phyloP scores from a whole-genome alignment of 495 filamentous ascomycete species.

The Talaromyces ruber region DNA sequence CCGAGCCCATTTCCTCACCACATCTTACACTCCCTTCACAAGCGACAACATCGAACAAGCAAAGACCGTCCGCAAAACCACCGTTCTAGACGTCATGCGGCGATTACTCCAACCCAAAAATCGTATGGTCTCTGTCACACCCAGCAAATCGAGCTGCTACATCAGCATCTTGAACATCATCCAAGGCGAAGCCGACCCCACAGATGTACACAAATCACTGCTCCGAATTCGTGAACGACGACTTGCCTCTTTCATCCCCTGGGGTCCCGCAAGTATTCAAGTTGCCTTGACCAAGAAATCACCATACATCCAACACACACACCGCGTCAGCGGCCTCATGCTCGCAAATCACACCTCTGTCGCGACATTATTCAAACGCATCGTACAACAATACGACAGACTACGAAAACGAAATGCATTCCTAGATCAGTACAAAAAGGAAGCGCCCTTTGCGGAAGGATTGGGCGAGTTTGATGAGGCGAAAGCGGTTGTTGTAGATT shows the following conservation, averaged over 20 bases:
- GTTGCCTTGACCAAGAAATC: constrained; percentile 94
- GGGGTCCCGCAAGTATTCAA: constrained; percentile 98
- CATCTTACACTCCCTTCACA: constrained; percentile 95
- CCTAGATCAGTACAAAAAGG: constrained; percentile 90
- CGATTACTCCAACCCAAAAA: constrained; percentile 95
- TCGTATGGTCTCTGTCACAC: constrained; percentile 94
- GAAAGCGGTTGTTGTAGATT: constrained; percentile 73
- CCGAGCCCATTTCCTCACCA: constrained; percentile 96
- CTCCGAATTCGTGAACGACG: constrained; percentile 91
- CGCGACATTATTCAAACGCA: constrained; percentile 91
- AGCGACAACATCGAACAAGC: constrained; percentile 91
- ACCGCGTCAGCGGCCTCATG: constrained; percentile 95
- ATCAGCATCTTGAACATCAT: constrained; percentile 99
- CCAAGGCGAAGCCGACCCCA: constrained; percentile 94
- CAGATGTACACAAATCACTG: constrained; percentile 94
- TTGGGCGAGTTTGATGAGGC: constrained; percentile 95
- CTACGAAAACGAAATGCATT: constrained; percentile 96
- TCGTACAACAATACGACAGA: constrained; percentile 79
- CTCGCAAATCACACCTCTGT: constrained; percentile 97
- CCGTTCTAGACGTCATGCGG: constrained; percentile 95
- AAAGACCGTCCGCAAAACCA: constrained; percentile 95
- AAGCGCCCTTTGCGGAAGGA: constrained; percentile 81
- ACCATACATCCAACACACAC: constrained; percentile 77
- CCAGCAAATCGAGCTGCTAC: constrained; percentile 95
- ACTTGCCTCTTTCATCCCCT: constrained; percentile 93